Percentiles rank a stretch among this genome's conserved stretches.
Conservation (phyloP, 768 basidiomycete genomes). For the Hericium erinaceus region DNA sequence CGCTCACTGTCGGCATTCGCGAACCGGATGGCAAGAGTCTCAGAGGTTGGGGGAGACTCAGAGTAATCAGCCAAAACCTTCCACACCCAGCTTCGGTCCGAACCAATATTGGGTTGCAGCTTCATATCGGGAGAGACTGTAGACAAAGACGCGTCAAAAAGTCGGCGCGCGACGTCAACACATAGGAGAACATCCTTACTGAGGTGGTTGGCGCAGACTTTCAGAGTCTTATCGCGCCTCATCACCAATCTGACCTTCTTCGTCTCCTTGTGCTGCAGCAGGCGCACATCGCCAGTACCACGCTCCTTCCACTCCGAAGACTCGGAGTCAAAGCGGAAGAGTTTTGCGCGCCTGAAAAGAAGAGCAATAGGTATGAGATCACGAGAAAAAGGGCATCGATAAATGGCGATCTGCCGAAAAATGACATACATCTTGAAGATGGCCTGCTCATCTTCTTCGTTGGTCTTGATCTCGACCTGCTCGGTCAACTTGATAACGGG, state of each 20-base stretch:
- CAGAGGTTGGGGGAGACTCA: slow-evolving; percentile 80
- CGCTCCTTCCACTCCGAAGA: slow-evolving; percentile 96
- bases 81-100: slow-evolving; percentile 99
- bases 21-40: slow-evolving; percentile 97
- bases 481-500: slow-evolving; percentile 96
- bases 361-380: slow-evolving; percentile 6
- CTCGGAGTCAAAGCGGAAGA: slow-evolving; percentile 83
- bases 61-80: slow-evolving; percentile 94
- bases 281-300: slow-evolving; percentile 91
- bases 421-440: slow-evolving; percentile 88
- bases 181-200: slow-evolving; percentile 37
- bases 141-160: slow-evolving; percentile 21
- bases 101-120: slow-evolving; percentile 95
- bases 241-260: slow-evolving; percentile 95
- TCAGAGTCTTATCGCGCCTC: slow-evolving; percentile 99
- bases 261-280: slow-evolving; percentile 82
- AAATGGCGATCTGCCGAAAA: slow-evolving; percentile 13
- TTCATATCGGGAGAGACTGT: slow-evolving; percentile 78
- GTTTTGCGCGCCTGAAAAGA: slow-evolving; percentile 79
- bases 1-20: slow-evolving; percentile 89
- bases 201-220: slow-evolving; percentile 97
- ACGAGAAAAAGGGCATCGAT: slow-evolving; percentile 9
- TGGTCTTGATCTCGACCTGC: slow-evolving; percentile 89
- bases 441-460: slow-evolving; percentile 88
- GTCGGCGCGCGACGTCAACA: slow-evolving; percentile 1